phyloP scores from a whole-genome alignment of 2,329 filamentous ascomycete genomes.

The Monosporascus sp. region DNA sequence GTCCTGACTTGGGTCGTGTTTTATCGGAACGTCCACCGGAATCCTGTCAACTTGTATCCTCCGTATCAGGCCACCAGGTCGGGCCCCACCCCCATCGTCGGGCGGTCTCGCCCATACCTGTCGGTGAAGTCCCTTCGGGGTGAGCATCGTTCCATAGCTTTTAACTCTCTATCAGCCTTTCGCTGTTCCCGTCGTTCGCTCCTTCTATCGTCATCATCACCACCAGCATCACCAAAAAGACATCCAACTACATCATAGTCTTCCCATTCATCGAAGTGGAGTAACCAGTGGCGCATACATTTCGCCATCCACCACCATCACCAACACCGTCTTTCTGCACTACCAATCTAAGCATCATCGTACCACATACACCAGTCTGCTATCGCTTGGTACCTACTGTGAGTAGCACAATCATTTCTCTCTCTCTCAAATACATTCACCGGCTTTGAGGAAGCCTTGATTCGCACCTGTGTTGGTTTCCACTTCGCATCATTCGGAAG shows the following conservation, averaged over 20 bases:
- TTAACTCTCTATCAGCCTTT: background rate
- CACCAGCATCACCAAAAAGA: background rate
- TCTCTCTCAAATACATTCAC: no score
- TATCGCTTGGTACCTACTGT: background rate
- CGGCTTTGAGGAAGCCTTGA: background rate
- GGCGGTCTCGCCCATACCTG: conserved; percentile 26
- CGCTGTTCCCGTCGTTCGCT: background rate
- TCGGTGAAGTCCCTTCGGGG: conserved; percentile 12
- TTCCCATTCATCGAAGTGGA: background rate
- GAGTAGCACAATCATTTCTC: background rate
- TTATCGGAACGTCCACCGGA: background rate
- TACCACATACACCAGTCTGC: background rate
- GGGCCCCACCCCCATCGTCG: conserved; percentile 12
- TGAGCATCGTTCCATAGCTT: conserved; percentile 2
- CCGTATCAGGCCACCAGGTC: background rate
- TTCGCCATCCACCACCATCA: background rate
- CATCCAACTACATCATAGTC: background rate
- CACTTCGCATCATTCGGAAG: no score
- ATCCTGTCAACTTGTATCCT: background rate
- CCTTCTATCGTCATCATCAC: background rate
- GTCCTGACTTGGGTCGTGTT: background rate
- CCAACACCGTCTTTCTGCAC: background rate
- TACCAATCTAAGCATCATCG: background rate
- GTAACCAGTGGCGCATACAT: background rate
- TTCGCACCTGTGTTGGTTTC: background rate